These are phyloP conservation scores for Penicillium dipodomyicola DNA, from an alignment of 495 filamentous ascomycete genomes.

Conservation along the genomic window DNA sequence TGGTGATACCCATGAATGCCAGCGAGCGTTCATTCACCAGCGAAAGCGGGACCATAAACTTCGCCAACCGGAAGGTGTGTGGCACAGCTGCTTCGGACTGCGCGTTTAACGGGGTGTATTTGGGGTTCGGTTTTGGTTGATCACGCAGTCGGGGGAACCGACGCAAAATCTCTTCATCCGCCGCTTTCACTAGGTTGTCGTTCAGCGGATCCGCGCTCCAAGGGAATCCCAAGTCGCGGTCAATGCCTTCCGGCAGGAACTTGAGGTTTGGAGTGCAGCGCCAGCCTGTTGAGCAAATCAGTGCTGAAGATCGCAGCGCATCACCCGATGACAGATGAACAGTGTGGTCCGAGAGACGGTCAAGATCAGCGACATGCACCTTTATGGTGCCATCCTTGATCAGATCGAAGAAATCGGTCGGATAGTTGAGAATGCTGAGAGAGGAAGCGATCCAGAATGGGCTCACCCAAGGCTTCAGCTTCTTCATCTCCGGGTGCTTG, in stretches of 20 bases:
- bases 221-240: conserved; percentile 41
- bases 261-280: conserved; percentile 60
- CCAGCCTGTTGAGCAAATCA: conserved; percentile 73
- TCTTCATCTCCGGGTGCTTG: conserved; percentile 60
- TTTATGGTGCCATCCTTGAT: conserved; percentile 56
- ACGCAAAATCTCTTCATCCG: conserved; percentile 64
- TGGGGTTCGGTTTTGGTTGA: conserved; percentile 36
- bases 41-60: conserved; percentile 68
- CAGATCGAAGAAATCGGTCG: conserved; percentile 60
- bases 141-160: conserved; percentile 61
- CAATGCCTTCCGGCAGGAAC: conserved; percentile 55
- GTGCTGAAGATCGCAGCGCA: conserved; percentile 52
- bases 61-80: conserved; percentile 55
- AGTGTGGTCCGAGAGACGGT: conserved; percentile 41
- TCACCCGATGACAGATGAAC: conserved; percentile 59
- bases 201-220: conserved; percentile 32
- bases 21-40: conserved; percentile 56
- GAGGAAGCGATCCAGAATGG: conserved; percentile 62
- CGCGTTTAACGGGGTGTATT: conserved; percentile 30
- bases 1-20: conserved; percentile 64
- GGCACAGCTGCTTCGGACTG: conserved; percentile 32
- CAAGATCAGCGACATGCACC: conserved; percentile 63
- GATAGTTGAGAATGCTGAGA: conserved; percentile 69
- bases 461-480: conserved; percentile 63
- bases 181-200: conserved; percentile 33